Conservation (phyloP, 495 filamentous ascomycete genomes). For the Penicillium canescens region DNA sequence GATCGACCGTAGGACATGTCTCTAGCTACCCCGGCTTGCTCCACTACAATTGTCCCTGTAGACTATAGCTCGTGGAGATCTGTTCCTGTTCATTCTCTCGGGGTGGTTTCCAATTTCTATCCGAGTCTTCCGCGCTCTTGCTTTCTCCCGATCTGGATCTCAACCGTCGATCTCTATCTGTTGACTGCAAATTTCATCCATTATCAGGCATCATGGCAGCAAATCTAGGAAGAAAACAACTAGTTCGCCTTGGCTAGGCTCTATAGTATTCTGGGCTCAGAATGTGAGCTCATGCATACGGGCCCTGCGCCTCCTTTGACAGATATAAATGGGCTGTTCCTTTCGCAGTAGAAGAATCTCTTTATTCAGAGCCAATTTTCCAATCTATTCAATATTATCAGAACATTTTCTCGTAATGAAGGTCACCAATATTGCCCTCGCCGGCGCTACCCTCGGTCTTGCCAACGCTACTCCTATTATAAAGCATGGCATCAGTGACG, state of each 20-base stretch:
- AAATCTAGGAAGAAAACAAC: not conserved
- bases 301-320: not conserved
- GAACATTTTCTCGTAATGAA: slow-evolving; percentile 9
- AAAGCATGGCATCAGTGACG: slow-evolving; percentile 17
- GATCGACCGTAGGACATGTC: not conserved
- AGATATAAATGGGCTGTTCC: not conserved
- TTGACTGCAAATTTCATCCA: not conserved
- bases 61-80: not conserved
- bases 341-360: not conserved
- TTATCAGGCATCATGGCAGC: not conserved
- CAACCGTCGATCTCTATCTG: not conserved
- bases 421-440: slow-evolving; percentile 8
- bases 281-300: not conserved
- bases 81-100: not conserved
- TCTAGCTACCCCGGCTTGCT: not conserved
- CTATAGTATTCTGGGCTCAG: not conserved
- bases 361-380: not conserved
- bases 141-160: not conserved
- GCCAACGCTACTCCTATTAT: slow-evolving; percentile 12
- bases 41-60: not conserved
- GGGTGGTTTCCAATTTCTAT: not conserved
- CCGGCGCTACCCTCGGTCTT: slow-evolving; percentile 9
- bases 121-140: not conserved
- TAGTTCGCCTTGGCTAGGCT: not conserved
- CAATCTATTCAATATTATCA: not conserved